Base-by-base conservation (phyloP, 805 yeast species). In the Peterozyma xylosa region DNA sequence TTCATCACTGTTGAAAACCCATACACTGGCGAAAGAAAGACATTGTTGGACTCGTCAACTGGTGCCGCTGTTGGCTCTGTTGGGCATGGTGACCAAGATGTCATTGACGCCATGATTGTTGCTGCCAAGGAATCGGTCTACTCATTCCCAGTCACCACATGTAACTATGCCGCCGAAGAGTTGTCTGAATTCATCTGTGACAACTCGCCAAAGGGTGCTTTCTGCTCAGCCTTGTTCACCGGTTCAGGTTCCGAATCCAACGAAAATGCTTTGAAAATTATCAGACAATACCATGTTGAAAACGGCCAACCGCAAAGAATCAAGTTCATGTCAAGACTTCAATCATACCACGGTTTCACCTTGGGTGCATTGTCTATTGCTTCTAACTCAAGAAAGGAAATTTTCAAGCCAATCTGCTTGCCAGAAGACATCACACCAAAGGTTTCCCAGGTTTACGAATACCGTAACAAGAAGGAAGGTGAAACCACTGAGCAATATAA, bases 231-330 rank as follows among this genome's bases (percentile, higher is more conserved):
- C 5, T 56, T 67, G 30, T 68, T 67, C 58, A 66, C 76, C 49
- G 80, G 79, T 54, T 73, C 83, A 3, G 90, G 90, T 44, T 68
- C 86, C 17, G 87, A 80, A 55, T 86, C 87, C 39, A 80, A 81
- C 53, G 87, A 80, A 55, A 86, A 86, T 18, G 87, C 87, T 2
- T 57, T 80, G 50, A 80, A 80, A 56, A 80, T 80, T 57, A 85
- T 85, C 16, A 53, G 58, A 47, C 71, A 66, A 52, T 66, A 67
- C 50, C 63, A 58, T 46, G 50, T 58, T 35, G 72, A 67, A 50
- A 62, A 59, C 33, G 66, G 66, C 15, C 59, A 60, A 43, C 55
- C 63, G 9, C 52, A 57, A 32, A 65, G 67, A 47, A 46, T 52
- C 44, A 60, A 67, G 44, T 56, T 64, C 37, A 64, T 70, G 39